These are phyloP conservation scores for Phyllosticta paracitricarpa DNA, from an alignment of 2,329 filamentous ascomycete genomes.

Conservation along the genomic window DNA sequence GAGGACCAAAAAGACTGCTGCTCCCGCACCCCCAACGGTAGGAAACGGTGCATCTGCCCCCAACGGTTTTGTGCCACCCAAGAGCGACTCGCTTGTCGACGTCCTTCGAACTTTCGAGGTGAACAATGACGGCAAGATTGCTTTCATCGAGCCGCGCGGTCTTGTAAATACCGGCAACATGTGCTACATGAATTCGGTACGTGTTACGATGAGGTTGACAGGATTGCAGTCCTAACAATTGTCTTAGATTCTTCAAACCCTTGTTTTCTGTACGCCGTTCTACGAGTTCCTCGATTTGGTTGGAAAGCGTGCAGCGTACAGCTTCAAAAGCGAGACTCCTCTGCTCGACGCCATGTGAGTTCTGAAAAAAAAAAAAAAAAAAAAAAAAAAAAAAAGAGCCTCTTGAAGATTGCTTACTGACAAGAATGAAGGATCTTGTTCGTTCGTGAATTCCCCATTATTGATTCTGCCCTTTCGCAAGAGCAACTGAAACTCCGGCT, in stretches of 20 bases:
- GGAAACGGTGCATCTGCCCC: constrained; percentile 22
- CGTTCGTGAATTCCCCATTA: constrained; percentile 80
- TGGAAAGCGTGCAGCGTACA: constrained; percentile 72
- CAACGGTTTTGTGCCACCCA: constrained; percentile 36
- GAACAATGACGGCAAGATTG: constrained; percentile 52
- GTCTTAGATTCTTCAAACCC: constrained; percentile 76
- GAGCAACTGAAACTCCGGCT: constrained; percentile 65
- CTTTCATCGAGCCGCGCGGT: constrained; percentile 84
- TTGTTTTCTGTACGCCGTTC: constrained; percentile 89
- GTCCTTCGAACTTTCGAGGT: constrained; percentile 66
- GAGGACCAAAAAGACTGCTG: constrained; percentile 38
- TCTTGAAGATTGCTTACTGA: constrained; percentile 7
- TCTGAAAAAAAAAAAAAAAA: not conserved
- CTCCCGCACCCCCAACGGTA: constrained; percentile 20
- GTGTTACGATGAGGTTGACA: constrained; percentile 25
- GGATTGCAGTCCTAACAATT: constrained; percentile 23
- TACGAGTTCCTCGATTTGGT: constrained; percentile 88
- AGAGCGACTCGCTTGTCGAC: constrained; percentile 60
- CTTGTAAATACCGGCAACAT: constrained; percentile 97
- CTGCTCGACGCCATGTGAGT: constrained; percentile 86
- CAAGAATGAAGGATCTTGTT: constrained; percentile 68
- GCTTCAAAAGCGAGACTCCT: constrained; percentile 91
- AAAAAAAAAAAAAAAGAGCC: too few relatives aligned
- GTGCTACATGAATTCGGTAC: constrained; percentile 99
- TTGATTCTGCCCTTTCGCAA: constrained; percentile 65